Base-by-base conservation (phyloP, 2,329 filamentous ascomycete species). In the Graphilbum fragrans region DNA sequence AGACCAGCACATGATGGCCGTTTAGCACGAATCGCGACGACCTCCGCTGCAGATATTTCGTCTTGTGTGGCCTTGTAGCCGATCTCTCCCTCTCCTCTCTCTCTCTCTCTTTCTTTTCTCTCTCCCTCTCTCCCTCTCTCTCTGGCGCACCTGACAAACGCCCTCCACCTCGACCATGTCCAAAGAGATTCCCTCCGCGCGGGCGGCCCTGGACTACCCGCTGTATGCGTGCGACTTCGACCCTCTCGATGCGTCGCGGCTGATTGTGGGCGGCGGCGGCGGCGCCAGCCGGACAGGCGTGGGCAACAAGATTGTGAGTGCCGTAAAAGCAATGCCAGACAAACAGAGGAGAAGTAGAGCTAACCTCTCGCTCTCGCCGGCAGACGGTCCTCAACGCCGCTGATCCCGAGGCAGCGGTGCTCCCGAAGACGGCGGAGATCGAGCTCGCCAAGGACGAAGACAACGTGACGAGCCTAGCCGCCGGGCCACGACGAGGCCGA, bases 171-270 rank as follows among this genome's bases (percentile, higher is more conserved):
- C 25, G 8, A 27, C 29, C 29, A 31, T 31, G 29, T 31, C 29
- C 22, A 53, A 51, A 48, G 43, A 51, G 5, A 56, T 76, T 47
- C 60, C 63, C 41, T 60, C 61, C 45, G 72, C 81, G 46, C 81
- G 77, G 58, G 66, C 77, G 51, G 76, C 77, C 42, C 74, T 93
- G 49, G 75, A 78, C 44, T 95, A 90, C 60, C 88, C 88, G 38
- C 74, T 94, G 45, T 94, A 87, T 60, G 78, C 82, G 42, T 83
- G 86, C 58, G 87, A 87, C 55, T 95, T 94, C 60, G 86, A 94
- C 56, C 85, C 82, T 39, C 73, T 81, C 53, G 79, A 93, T 64
- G 72, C 80, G 45, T 74, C 74, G 48, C 79, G 80, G 48, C 69
- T 95, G 20, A 66, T 94, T 9, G 84, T 94, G 31, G 86, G 82